phyloP scores from a whole-genome alignment of 331 rosid genomes.

The Phaseolus coccineus region DNA sequence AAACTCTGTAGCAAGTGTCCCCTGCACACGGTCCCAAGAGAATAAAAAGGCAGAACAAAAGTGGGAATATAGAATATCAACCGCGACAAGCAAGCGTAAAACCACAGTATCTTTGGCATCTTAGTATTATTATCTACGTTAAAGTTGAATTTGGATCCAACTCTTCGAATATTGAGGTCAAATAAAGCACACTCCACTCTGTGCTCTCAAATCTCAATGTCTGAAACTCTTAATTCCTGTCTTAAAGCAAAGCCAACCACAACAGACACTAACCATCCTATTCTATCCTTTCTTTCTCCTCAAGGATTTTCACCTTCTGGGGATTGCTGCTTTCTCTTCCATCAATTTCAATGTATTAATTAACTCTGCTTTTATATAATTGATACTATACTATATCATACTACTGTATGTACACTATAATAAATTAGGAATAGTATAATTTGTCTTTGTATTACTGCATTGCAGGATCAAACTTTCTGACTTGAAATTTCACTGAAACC shows the following conservation, averaged over 20 bases:
- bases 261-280: background rate
- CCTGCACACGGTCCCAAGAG: conserved; percentile 45
- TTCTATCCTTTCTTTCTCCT: background rate
- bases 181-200: conserved; percentile 24
- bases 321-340: conserved; percentile 30
- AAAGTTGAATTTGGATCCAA: conserved; percentile 39
- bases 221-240: conserved; percentile 7
- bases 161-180: conserved; percentile 26
- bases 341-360: background rate
- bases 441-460: background rate
- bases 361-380: background rate
- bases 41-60: conserved; percentile 37
- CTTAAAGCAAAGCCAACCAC: conserved; percentile 31
- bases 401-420: background rate
- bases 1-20: conserved; percentile 12
- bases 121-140: background rate
- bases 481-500: background rate
- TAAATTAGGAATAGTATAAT: background rate
- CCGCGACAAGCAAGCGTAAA: conserved; percentile 42
- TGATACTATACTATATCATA: no score
- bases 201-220: conserved; percentile 38
- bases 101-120: conserved; percentile 33
- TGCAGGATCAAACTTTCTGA: background rate
- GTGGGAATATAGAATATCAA: conserved; percentile 45
- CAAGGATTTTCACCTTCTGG: conserved; percentile 27